Conservation (phyloP, 306 rosid genomes). For the Trifolium pratense region DNA sequence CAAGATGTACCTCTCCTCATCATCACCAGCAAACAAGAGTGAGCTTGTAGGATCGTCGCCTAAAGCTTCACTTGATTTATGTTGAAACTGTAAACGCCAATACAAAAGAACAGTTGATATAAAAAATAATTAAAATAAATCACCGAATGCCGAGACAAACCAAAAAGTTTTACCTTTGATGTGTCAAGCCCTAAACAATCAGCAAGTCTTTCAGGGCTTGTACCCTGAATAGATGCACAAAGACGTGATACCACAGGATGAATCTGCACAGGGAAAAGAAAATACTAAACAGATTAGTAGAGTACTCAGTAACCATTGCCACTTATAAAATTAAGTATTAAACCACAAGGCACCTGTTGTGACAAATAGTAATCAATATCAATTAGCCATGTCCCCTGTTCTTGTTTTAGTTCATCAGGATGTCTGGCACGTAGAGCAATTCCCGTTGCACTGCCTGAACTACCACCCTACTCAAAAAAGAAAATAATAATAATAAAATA, state of each 20-base stretch:
- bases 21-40: slow-evolving; percentile 61
- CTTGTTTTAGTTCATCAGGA: slow-evolving; percentile 94
- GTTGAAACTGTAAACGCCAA: slow-evolving; percentile 66
- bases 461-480: slow-evolving; percentile 63
- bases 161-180: slow-evolving; percentile 65
- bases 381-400: slow-evolving; percentile 92
- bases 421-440: slow-evolving; percentile 97
- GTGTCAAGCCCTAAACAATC: slow-evolving; percentile 94
- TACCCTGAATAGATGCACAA: slow-evolving; percentile 94
- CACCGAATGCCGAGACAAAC: slow-evolving; percentile 33
- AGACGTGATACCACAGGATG: slow-evolving; percentile 98
- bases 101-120: slow-evolving; percentile 28
- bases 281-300: slow-evolving; percentile 37
- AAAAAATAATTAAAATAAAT: slow-evolving; percentile 23
- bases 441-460: slow-evolving; percentile 62
- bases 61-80: slow-evolving; percentile 66
- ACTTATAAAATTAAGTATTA: slow-evolving; percentile 17
- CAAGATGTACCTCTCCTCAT: slow-evolving; percentile 76
- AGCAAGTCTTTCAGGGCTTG: slow-evolving; percentile 93
- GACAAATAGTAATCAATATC: slow-evolving; percentile 93
- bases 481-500: slow-evolving; percentile 29
- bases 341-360: slow-evolving; percentile 69
- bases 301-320: slow-evolving; percentile 12
- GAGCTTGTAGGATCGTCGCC: slow-evolving; percentile 64
- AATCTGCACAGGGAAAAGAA: slow-evolving; percentile 58